Evolutionary conservation across 1,284 basidiomycete genomes (phyloP).

Genomic region (Ganoderma lucidum): DNA sequence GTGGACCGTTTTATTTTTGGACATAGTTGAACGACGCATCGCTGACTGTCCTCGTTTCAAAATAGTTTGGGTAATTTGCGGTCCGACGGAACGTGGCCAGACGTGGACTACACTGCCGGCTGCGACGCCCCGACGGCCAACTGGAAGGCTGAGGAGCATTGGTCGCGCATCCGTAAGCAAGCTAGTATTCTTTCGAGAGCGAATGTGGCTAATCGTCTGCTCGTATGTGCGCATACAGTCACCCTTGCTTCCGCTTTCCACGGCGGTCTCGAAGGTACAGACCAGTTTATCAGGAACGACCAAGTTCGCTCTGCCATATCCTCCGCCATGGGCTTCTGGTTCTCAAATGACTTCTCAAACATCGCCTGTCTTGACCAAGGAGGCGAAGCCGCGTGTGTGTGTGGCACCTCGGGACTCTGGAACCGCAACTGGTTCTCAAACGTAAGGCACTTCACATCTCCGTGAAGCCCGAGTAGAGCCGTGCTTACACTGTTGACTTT

Average conservation of each 20-base stretch:
- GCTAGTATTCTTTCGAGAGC: neutral
- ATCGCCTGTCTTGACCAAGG: conserved; percentile 62
- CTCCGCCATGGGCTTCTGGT: conserved; percentile 71
- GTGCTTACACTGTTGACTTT: neutral
- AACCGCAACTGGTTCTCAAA: conserved; percentile 77
- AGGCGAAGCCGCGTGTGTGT: conserved; percentile 59
- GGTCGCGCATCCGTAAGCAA: conserved; percentile 60
- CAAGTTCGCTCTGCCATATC: conserved; percentile 52
- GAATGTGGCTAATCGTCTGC: neutral
- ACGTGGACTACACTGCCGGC: conserved; percentile 63
- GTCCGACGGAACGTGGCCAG: conserved; percentile 61
- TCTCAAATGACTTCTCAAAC: conserved; percentile 62
- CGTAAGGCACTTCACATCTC: conserved; percentile 18
- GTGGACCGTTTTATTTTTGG: conserved; percentile 9
- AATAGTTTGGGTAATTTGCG: conserved; percentile 52
- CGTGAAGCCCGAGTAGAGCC: neutral
- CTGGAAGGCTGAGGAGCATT: conserved; percentile 71
- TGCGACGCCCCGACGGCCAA: conserved; percentile 66
- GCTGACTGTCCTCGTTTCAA: too few species aligned
- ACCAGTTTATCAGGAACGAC: conserved; percentile 49
- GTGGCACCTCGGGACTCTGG: conserved; percentile 65
- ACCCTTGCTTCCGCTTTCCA: conserved; percentile 65
- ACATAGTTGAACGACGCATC: neutral
- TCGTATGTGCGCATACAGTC: conserved; percentile 25
- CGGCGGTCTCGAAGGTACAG: conserved; percentile 52